Evolutionary conservation across 495 filamentous ascomycete species (phyloP), one percentile per base, ranked within the genome.

Genomic region (Cenococcum geophilum): DNA sequence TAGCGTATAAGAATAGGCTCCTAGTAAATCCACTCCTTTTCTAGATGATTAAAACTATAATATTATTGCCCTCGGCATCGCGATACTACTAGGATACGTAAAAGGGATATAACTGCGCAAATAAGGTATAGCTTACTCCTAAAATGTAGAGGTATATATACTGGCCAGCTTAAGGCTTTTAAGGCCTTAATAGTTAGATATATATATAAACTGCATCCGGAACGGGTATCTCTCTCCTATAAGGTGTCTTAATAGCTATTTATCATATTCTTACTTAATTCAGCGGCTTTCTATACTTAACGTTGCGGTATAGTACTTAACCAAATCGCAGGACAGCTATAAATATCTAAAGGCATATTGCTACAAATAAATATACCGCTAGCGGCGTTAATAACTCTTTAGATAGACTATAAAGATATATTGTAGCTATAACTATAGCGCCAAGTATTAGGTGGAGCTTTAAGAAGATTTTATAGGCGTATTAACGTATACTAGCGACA

Each of bases 381-480:
- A 14, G 40, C 40, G 18, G 2, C 11, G 12, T 45, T 14, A 4
- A 45, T 45, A 14, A 14, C 11, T 45, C 40, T 45, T 45, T 45
- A 45, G 40, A 45, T 45, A 14, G 40, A 14, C 40, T 4, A 10
- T 45, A 10, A 18, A 14, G 12, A 45, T 45, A 57, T 57, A 37
- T 37, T 2, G 16, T 12, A 11, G 16, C 54, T 18, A 57, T 18
- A 22, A 57, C 20, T 18, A 57, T 18, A n/a, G 23, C 12, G 18
- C 14, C 10, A 40, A 57, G 54, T 5, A 57, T 25, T 9, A 57
- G 54, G 12, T 57, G 34, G 34, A 57, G 0, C 23, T 57, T 57
- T 5, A 40, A 43, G 54, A 57, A 57, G 27, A 57, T 8, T 25
- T 57, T 22, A 11, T 40, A 57, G 25, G 36, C 12, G 5, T 40